Evolutionary conservation across 345 rosid species (phyloP), one percentile per base, ranked within the genome.

Genomic region (Eutrema yunnanense): DNA sequence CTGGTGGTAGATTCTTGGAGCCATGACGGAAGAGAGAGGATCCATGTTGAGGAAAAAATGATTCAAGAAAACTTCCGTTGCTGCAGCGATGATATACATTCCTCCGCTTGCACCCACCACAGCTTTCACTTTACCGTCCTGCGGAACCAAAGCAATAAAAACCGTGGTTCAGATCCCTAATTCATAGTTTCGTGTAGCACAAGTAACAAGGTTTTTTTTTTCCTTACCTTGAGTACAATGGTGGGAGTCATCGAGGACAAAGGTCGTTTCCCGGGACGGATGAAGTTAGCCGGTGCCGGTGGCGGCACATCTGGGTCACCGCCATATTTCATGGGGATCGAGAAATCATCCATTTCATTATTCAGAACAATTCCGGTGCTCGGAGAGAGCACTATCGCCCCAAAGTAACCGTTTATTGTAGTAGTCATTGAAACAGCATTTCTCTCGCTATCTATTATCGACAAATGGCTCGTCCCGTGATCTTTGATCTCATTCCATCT

Each of bases 291-390:
- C 1, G 81, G 87, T 12, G 96, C 84, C 1, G 87, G 87, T 0
- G 83, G 90, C 5, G 81, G 70, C 27, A 66, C 48, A 52, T 75
- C 32, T 6, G 4, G 30, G 8, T 65, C 16, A 12, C 8, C 13
- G 4, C 60, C 34, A 0, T 27, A 14, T 16, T 71, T 71, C 16
- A 4, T 30, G 0, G 89, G 87, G 34, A 81, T 79, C 10, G 90
- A 84, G 80, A 87, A 89, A 69, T 85, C 90, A 22, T 83, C 88
- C 95, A 89, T 89, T 73, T 89, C 84, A 26, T 89, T 86, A 81
- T 89, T 85, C 13, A 87, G 72, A 53, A 89, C 74, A 1, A 87
- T 83, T 14, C 95, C 92, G 0, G 92, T 85, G 42, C 81, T 80
- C 0, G 82, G 83, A 30, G 92, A 86, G 46, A 89, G 36, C n/a